phyloP scores from a whole-genome alignment of 257 asterid genomes.

The Cruciata laevipes region DNA sequence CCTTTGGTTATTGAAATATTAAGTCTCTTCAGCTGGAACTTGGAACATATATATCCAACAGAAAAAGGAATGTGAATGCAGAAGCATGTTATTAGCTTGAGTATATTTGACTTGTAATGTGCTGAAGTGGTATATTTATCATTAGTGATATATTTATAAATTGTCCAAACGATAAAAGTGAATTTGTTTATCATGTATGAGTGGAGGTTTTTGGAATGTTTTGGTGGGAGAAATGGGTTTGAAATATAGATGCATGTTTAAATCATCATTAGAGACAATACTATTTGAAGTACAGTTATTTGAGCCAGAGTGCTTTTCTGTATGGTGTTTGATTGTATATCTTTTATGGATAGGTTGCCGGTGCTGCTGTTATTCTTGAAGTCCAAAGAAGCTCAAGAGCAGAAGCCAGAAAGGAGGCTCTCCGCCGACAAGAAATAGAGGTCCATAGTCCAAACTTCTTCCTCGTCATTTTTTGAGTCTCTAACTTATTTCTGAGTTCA shows the following conservation, averaged over 20 bases:
- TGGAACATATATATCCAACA: neutral
- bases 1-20: neutral
- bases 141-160: neutral
- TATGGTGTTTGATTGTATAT: neutral
- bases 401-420: constrained; percentile 85
- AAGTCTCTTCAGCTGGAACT: neutral
- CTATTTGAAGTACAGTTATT: neutral
- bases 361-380: constrained; percentile 60
- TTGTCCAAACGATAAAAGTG: neutral
- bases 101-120: too few species aligned
- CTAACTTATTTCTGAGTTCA: neutral
- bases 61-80: neutral
- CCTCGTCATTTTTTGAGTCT: constrained; percentile 1
- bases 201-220: neutral
- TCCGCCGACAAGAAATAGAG: constrained; percentile 58
- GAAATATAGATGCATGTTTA: neutral
- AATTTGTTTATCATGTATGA: neutral
- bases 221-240: neutral
- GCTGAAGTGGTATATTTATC: neutral
- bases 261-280: neutral
- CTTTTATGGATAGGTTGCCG: constrained; percentile 52
- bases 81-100: too few species aligned
- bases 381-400: constrained; percentile 77
- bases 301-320: neutral
- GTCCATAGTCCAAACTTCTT: constrained; percentile 23